These are phyloP conservation scores for Chaetomiaceae sp. DNA, from an alignment of 2,329 filamentous ascomycete genomes.

Conservation along the genomic window DNA sequence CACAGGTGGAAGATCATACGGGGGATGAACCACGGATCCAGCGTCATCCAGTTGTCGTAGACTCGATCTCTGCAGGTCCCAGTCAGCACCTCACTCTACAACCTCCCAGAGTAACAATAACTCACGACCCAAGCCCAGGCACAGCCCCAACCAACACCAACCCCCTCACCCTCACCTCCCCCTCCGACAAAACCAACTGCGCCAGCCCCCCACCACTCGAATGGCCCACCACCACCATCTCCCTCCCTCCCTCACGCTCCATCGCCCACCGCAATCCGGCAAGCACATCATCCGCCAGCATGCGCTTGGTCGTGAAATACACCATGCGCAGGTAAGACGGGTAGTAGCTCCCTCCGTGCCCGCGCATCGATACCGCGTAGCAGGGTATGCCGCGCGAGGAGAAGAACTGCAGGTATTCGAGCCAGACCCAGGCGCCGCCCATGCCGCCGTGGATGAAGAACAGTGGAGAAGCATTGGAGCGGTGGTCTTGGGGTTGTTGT, in stretches of 20 bases:
- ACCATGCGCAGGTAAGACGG: slow-evolving; percentile 46
- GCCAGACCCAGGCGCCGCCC: slow-evolving; percentile 50
- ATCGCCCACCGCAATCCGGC: slow-evolving; percentile 39
- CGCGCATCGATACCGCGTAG: slow-evolving; percentile 50
- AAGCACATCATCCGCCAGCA: slow-evolving; percentile 42
- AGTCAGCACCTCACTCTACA: slow-evolving; percentile 9
- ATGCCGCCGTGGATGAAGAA: slow-evolving; percentile 54
- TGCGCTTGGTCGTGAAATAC: slow-evolving; percentile 40
- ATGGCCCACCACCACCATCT: slow-evolving; percentile 46
- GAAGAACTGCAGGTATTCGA: slow-evolving; percentile 48
- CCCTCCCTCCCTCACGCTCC: slow-evolving; percentile 28
- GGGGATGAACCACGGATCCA: slow-evolving; percentile 46
- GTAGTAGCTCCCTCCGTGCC: slow-evolving; percentile 50
- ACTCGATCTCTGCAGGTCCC: slow-evolving; percentile 31
- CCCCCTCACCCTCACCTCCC: slow-evolving; percentile 38
- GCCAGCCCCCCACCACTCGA: slow-evolving; percentile 48
- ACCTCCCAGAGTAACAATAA: slow-evolving; percentile 10
- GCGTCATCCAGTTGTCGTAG: slow-evolving; percentile 42
- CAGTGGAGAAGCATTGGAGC: slow-evolving; percentile 33
- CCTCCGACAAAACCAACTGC: slow-evolving; percentile 45
- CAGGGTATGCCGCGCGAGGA: slow-evolving; percentile 41
- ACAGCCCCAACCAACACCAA: slow-evolving; percentile 45
- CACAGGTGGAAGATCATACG: slow-evolving; percentile 43
- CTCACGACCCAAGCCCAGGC: slow-evolving; percentile 46
- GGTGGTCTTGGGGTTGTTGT: background rate